A percentile compares a stretch with the other conserved stretches of the same genome.
Evolutionary conservation across 2,329 filamentous ascomycete genomes (phyloP).

Genomic region (Aspergillus cejpii): DNA sequence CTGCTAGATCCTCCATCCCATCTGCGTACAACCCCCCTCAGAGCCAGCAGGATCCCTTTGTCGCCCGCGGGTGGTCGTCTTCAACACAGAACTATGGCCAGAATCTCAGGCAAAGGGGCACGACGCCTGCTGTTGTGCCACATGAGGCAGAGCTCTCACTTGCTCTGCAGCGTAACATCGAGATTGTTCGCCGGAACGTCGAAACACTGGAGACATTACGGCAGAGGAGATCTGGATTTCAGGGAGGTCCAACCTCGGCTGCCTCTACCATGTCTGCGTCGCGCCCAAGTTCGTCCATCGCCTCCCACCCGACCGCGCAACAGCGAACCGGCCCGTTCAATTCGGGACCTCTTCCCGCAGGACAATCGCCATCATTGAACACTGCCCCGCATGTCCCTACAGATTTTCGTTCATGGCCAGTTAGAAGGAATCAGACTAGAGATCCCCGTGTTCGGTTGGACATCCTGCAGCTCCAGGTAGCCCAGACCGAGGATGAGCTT

Average conservation of each 20-base stretch:
- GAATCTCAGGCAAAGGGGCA: conserved; percentile 12
- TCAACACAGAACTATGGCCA: neutral
- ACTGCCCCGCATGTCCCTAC: conserved; percentile 2
- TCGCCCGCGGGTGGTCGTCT: neutral
- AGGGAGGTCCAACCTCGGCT: conserved; percentile 4
- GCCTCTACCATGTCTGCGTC: conserved; percentile 1
- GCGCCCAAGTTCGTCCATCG: neutral
- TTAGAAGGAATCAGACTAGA: neutral
- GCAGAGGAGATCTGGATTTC: neutral
- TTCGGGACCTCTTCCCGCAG: conserved; percentile 1
- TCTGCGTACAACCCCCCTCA: neutral
- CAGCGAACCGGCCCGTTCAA: conserved; percentile 5
- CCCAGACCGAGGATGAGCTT: conserved; percentile 26
- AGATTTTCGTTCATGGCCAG: neutral
- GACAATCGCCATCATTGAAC: conserved; percentile 2
- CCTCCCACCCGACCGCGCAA: conserved; percentile 3
- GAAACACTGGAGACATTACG: conserved; percentile 14
- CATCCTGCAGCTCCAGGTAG: conserved; percentile 21
- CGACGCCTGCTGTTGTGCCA: conserved; percentile 3
- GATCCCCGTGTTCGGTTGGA: conserved; percentile 15
- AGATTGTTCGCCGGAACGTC: conserved; percentile 18
- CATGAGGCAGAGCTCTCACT: conserved; percentile 16
- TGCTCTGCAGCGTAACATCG: conserved; percentile 19
- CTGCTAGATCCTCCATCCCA: conserved; percentile 5
- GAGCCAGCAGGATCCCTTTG: neutral